Percentiles rank a stretch among this genome's conserved stretches.
Evolutionary conservation across 257 asterid genomes (phyloP).

Genomic region (Craterostigma plantagineum): DNA sequence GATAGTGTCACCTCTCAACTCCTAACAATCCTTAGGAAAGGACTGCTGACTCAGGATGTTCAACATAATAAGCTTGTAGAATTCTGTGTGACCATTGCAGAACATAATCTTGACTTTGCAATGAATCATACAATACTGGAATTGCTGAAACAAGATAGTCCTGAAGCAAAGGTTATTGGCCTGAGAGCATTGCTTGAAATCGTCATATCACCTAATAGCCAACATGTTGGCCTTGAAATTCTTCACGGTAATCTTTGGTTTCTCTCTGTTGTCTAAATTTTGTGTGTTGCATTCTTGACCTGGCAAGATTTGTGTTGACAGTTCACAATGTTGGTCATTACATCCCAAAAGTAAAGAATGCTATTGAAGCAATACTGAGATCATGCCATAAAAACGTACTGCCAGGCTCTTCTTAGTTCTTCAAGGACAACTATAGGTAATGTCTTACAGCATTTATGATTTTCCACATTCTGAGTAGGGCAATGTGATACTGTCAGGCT

Average conservation of each 20-base stretch:
- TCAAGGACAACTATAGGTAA: conserved; percentile 91
- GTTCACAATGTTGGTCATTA: conserved; percentile 92
- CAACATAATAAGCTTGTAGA: conserved; percentile 97
- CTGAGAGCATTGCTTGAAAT: conserved; percentile 98
- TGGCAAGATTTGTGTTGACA: conserved; percentile 21
- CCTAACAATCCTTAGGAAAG: conserved; percentile 76
- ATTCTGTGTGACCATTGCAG: conserved; percentile 94
- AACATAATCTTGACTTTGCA: conserved; percentile 96
- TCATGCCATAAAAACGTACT: conserved; percentile 73
- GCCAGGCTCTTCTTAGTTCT: conserved; percentile 94
- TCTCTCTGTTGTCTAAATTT: conserved; percentile 8
- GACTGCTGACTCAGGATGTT: conserved; percentile 92
- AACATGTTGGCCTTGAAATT: conserved; percentile 91
- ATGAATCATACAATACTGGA: conserved; percentile 91
- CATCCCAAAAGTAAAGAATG: conserved; percentile 94
- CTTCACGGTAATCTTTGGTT: conserved; percentile 55
- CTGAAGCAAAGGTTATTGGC: conserved; percentile 97
- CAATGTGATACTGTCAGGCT: conserved; percentile 46
- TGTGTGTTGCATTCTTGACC: too few relatives aligned
- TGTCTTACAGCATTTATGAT: conserved; percentile 11
- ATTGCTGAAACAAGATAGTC: conserved; percentile 91
- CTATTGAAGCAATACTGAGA: conserved; percentile 82
- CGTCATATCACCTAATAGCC: conserved; percentile 90
- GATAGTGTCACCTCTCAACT: conserved; percentile 98
- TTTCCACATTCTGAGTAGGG: neutral